A percentile compares a stretch with the other conserved stretches of the same genome.
Evolutionary conservation across 176 grass and related monocot species (phyloP).

Genomic region (Rhynchospora breviuscula): DNA sequence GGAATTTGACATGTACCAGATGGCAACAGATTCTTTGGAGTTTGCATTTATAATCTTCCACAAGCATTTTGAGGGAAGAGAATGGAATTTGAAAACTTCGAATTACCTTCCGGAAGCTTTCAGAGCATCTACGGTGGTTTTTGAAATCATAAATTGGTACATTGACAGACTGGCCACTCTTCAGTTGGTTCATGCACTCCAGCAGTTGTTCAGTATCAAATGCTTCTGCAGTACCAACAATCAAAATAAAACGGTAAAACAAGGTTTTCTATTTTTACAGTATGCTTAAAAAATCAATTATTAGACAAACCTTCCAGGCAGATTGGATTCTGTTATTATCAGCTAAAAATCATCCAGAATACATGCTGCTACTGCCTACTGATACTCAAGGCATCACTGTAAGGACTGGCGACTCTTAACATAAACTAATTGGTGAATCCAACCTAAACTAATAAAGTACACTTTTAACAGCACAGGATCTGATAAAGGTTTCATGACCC

Average conservation of each 20-base stretch:
- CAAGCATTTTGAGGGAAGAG: background rate
- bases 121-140: slow-evolving; percentile 70
- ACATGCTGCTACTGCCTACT: background rate
- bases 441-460: background rate
- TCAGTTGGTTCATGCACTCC: slow-evolving; percentile 83
- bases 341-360: background rate
- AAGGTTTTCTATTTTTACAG: background rate
- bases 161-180: slow-evolving; percentile 73
- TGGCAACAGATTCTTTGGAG: background rate
- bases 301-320: background rate
- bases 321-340: background rate
- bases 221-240: slow-evolving; percentile 50
- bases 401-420: background rate
- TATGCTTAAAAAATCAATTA: background rate
- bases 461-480: background rate
- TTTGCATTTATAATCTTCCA: slow-evolving; percentile 21
- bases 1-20: background rate
- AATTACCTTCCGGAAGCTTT: slow-evolving; percentile 83
- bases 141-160: slow-evolving; percentile 99
- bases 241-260: background rate
- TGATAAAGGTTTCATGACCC: background rate
- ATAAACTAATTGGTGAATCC: background rate
- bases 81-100: background rate
- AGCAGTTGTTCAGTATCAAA: slow-evolving; percentile 98
- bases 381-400: background rate